These are phyloP conservation scores for Trifolium dubium DNA, from an alignment of 306 rosid species.

Conservation along the genomic window DNA sequence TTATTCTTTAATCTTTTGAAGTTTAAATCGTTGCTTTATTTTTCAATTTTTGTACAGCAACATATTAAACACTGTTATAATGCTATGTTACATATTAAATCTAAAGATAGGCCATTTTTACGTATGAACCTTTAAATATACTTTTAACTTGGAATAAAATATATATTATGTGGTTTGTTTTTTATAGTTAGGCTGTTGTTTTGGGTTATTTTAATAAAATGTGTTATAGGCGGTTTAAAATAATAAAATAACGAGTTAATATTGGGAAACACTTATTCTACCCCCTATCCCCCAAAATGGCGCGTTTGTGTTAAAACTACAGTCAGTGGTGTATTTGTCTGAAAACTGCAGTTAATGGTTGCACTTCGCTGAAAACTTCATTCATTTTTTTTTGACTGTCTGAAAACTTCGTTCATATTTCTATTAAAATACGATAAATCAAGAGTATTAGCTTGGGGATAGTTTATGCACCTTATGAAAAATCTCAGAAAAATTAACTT, in stretches of 20 bases:
- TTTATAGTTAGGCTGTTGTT: neutral
- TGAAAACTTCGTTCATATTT: constrained; percentile 1
- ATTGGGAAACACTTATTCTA: neutral
- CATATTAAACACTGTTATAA: neutral
- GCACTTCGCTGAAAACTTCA: neutral
- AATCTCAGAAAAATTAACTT: neutral
- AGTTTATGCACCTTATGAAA: neutral
- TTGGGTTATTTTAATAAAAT: neutral
- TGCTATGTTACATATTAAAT: neutral
- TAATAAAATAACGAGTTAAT: constrained; percentile 15
- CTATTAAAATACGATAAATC: neutral
- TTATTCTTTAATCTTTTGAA: neutral
- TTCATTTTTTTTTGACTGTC: no score
- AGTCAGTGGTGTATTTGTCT: neutral
- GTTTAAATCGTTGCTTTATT: neutral
- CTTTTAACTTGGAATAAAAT: constrained; percentile 18
- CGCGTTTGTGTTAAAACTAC: neutral
- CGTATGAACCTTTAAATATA: neutral
- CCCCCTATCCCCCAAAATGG: neutral
- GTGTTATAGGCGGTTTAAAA: constrained; percentile 2
- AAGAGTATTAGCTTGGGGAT: constrained; percentile 12
- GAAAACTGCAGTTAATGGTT: neutral
- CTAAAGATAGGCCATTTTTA: neutral
- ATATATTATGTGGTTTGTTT: neutral
- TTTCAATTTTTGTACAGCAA: neutral